phyloP scores from a whole-genome alignment of 768 basidiomycete species.

The Vararia minispora region DNA sequence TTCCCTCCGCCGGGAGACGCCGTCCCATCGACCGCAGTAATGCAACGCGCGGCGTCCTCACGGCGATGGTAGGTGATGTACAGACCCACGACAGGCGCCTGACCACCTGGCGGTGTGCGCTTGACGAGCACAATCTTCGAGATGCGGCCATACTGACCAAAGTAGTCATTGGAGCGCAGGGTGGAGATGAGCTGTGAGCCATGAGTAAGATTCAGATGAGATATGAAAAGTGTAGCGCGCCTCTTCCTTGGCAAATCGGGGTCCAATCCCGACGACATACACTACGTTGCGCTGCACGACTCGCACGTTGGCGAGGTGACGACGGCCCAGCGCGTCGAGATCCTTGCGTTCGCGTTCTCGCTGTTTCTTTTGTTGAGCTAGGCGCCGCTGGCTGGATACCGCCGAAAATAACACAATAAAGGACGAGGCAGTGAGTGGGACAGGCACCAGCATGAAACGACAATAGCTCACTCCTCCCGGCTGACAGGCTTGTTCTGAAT shows the following conservation, averaged over 20 bases:
- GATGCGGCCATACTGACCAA: constrained; percentile 98
- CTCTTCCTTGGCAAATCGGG: constrained; percentile 93
- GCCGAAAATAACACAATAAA: constrained; percentile 5
- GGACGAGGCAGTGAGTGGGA: background rate
- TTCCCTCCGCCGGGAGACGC: constrained; percentile 83
- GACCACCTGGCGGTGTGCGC: constrained; percentile 65
- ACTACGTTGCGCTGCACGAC: constrained; percentile 96
- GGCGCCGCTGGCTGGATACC: constrained; percentile 74
- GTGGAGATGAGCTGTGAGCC: constrained; percentile 69
- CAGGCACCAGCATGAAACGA: background rate
- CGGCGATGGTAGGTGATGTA: constrained; percentile 94
- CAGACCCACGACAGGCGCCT: constrained; percentile 74
- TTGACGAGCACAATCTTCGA: constrained; percentile 90
- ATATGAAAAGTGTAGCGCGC: constrained; percentile 33
- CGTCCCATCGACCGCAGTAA: constrained; percentile 86
- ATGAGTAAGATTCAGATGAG: constrained; percentile 8
- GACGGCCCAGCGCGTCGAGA: constrained; percentile 72
- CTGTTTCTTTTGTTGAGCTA: constrained; percentile 92
- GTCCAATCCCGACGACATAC: constrained; percentile 92
- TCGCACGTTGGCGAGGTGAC: constrained; percentile 84
- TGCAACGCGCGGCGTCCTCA: constrained; percentile 91
- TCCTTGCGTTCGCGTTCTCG: constrained; percentile 94
- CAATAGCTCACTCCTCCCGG: constrained; percentile 66
- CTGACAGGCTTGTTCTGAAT: constrained; percentile 94
- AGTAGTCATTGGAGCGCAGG: constrained; percentile 90